Evolutionary conservation across 139 green algal genomes (phyloP).

Genomic region (Closterium sp.): DNA sequence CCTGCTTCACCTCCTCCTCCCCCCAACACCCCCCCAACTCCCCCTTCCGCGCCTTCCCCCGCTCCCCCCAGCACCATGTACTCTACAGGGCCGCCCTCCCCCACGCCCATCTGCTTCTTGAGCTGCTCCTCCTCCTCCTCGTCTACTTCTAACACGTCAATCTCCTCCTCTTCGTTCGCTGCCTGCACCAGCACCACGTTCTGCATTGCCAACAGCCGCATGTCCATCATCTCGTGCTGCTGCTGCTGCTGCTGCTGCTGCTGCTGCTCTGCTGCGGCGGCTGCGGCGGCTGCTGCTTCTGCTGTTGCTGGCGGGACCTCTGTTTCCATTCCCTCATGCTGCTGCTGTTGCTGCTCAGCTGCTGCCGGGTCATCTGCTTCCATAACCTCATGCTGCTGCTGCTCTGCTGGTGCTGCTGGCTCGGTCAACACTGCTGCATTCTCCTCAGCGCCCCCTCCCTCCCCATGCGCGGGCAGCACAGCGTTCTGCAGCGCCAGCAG

Average conservation of each 20-base stretch:
- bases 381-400: no score
- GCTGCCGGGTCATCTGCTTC: no score
- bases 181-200: background rate
- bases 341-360: no score
- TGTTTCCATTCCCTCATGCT: background rate
- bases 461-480: background rate
- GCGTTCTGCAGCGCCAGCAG: background rate
- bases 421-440: background rate
- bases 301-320: no score
- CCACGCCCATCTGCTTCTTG: slow-evolving; percentile 1
- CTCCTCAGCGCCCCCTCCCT: background rate
- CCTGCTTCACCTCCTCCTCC: background rate
- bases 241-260: background rate
- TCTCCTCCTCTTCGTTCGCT: background rate
- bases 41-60: background rate
- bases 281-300: background rate
- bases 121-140: slow-evolving; percentile 1
- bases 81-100: background rate
- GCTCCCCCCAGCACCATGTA: background rate
- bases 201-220: background rate
- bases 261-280: no score
- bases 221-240: background rate
- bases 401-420: no score
- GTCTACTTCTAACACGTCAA: background rate
- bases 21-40: background rate